Percentiles rank a stretch among this genome's conserved stretches.
These are phyloP conservation scores for Exobasidium cylindrosporum DNA, from an alignment of 1,284 basidiomycete species.

Conservation along the genomic window DNA sequence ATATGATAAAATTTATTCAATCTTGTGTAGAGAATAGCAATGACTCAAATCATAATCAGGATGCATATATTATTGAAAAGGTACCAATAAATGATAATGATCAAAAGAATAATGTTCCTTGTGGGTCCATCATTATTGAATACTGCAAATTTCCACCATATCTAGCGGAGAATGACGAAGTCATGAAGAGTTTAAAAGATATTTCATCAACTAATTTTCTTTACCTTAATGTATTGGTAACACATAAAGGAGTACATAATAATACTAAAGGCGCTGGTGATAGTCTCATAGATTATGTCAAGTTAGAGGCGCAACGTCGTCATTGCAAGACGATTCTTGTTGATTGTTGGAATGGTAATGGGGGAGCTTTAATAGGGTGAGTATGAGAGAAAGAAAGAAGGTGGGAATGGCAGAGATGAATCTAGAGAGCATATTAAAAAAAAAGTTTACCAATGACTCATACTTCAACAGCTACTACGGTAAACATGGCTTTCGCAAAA, in stretches of 20 bases:
- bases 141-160: background rate
- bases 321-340: background rate
- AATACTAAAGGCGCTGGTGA: background rate
- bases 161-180: background rate
- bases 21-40: background rate
- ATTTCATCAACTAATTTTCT: background rate
- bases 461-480: background rate
- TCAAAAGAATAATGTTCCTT: background rate
- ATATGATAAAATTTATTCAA: background rate
- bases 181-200: background rate
- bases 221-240: background rate
- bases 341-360: background rate
- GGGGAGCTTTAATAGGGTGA: background rate
- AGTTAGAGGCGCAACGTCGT: background rate
- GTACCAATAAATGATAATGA: too few species aligned
- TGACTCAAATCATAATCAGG: background rate
- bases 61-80: background rate
- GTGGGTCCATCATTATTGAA: background rate
- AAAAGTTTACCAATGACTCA: background rate
- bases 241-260: background rate
- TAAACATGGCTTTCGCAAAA: background rate
- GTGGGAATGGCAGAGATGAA: too few species aligned
- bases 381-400: background rate
- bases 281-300: background rate
- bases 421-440: background rate